These are phyloP conservation scores for Fallopia convolvulus DNA, from an alignment of 148 eudicot genomes.

Conservation along the genomic window DNA sequence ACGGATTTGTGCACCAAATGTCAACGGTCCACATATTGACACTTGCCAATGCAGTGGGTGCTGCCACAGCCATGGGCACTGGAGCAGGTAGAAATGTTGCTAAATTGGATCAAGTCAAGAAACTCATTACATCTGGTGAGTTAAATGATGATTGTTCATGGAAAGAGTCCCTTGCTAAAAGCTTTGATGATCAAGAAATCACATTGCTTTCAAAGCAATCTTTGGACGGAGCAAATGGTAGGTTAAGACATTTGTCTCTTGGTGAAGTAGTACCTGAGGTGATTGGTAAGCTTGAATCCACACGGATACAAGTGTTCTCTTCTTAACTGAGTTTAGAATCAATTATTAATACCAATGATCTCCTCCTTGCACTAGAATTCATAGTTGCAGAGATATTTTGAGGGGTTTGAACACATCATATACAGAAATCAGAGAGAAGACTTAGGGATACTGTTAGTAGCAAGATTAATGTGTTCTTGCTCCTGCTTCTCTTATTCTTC, in stretches of 20 bases:
- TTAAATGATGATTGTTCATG: conserved; percentile 53
- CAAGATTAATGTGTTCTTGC: neutral
- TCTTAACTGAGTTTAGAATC: conserved; percentile 14
- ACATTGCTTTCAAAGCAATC: conserved; percentile 43
- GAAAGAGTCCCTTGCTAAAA: conserved; percentile 44
- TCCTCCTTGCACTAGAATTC: conserved; percentile 3
- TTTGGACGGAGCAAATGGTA: conserved; percentile 30
- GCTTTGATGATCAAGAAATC: conserved; percentile 29
- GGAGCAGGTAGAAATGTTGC: conserved; percentile 98
- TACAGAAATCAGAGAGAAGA: neutral
- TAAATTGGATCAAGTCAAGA: conserved; percentile 37
- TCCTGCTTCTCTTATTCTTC: neutral
- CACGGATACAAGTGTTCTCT: conserved; percentile 21
- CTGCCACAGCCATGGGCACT: conserved; percentile 96
- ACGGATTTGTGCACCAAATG: conserved; percentile 70
- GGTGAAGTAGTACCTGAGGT: conserved; percentile 50
- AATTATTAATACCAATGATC: neutral
- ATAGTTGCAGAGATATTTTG: neutral
- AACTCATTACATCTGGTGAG: conserved; percentile 47
- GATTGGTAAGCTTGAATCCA: conserved; percentile 49
- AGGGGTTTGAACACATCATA: conserved; percentile 2
- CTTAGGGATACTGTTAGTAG: neutral
- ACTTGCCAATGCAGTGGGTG: conserved; percentile 93
- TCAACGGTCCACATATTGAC: conserved; percentile 60
- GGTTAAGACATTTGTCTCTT: conserved; percentile 31